Evolutionary conservation across 1,284 basidiomycete species (phyloP).

Genomic region (Volvariella volvacea): DNA sequence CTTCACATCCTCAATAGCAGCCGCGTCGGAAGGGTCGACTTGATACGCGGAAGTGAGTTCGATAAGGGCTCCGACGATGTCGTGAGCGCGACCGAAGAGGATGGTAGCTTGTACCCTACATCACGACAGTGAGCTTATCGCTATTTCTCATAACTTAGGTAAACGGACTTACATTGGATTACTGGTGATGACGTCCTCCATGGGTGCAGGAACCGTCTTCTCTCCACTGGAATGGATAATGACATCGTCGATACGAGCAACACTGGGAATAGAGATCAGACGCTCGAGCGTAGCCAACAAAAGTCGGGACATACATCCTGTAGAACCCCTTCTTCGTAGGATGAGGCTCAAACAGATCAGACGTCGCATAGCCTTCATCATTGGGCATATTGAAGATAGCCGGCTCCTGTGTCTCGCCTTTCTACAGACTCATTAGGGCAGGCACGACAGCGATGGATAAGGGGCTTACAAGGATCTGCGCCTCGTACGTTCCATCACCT

Average conservation of each 20-base stretch:
- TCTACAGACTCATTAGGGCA: too few relatives aligned
- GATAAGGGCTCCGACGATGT: conserved; percentile 33
- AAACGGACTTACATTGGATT: conserved; percentile 15
- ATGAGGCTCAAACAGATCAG: conserved; percentile 26
- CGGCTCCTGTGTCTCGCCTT: conserved; percentile 16
- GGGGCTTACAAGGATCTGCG: conserved; percentile 27
- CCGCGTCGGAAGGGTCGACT: not conserved
- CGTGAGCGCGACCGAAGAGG: conserved; percentile 33
- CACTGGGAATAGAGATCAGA: conserved; percentile 12
- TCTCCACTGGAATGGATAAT: conserved; percentile 33
- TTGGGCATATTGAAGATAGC: conserved; percentile 19
- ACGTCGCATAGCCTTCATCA: conserved; percentile 24
- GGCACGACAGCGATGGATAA: too few relatives aligned
- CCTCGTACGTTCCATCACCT: conserved; percentile 33
- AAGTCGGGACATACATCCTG: conserved; percentile 26
- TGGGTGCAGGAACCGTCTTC: conserved; percentile 31
- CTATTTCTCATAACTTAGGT: too few relatives aligned
- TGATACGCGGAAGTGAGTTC: conserved; percentile 14
- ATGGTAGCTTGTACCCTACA: conserved; percentile 24
- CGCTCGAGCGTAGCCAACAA: not conserved
- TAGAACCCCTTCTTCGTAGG: conserved; percentile 25
- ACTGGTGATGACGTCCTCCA: conserved; percentile 26
- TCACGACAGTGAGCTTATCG: conserved; percentile 14
- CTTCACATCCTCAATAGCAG: not conserved
- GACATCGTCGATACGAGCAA: conserved; percentile 30